These are phyloP conservation scores for Claviceps sorghi DNA, from an alignment of 2,329 filamentous ascomycete genomes.

Conservation along the genomic window DNA sequence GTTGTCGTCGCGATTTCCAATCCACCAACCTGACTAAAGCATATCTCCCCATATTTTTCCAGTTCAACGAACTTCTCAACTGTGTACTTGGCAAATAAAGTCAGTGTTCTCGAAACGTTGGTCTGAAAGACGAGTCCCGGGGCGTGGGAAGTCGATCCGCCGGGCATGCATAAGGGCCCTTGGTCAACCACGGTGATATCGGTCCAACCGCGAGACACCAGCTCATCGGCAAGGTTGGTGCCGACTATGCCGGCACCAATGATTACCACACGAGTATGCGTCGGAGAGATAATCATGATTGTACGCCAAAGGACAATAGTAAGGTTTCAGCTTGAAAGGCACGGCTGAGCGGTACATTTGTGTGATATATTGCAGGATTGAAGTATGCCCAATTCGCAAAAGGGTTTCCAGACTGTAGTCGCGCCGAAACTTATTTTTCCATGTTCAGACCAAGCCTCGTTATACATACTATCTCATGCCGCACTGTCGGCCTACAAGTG, in stretches of 20 bases:
- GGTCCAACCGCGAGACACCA: slow-evolving; percentile 45
- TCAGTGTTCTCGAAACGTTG: slow-evolving; percentile 42
- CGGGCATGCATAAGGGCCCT: slow-evolving; percentile 46
- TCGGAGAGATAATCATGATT: slow-evolving; percentile 16
- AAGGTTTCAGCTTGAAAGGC: no score
- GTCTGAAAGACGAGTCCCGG: slow-evolving; percentile 52
- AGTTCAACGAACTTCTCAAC: slow-evolving; percentile 44
- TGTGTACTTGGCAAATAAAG: slow-evolving; percentile 44
- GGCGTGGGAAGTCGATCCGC: slow-evolving; percentile 51
- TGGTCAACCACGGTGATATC: slow-evolving; percentile 52
- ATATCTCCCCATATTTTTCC: slow-evolving; percentile 21
- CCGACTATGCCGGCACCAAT: slow-evolving; percentile 52
- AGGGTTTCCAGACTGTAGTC: no score
- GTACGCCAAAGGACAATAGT: no score
- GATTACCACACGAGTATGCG: slow-evolving; percentile 35
- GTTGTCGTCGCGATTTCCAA: slow-evolving; percentile 48
- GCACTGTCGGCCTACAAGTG: not conserved
- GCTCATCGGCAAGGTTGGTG: slow-evolving; percentile 48
- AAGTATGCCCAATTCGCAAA: no score
- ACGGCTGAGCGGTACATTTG: no score
- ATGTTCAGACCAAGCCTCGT: no score
- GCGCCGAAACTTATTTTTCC: no score
- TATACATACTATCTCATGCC: not conserved
- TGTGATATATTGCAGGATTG: no score
- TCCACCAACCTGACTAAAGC: slow-evolving; percentile 49